Conservation (phyloP, 1,284 basidiomycete species). For the Sanghuangporus baumii region DNA sequence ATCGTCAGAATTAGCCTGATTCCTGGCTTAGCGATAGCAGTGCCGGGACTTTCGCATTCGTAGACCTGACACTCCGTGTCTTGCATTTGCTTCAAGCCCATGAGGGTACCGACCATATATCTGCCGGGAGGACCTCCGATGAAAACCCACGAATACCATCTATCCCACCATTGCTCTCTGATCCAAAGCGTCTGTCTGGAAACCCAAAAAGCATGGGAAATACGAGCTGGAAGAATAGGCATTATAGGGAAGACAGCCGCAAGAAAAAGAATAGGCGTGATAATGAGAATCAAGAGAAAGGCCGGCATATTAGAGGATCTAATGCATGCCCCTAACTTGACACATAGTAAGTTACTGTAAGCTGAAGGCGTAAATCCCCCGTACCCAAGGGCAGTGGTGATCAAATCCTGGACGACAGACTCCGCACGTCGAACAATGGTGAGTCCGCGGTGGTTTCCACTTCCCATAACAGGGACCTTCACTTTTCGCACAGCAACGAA, state of each 20-base stretch:
- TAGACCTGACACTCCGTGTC: slow-evolving; percentile 11
- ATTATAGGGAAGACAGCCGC: slow-evolving; percentile 32
- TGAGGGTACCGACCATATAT: slow-evolving; percentile 36
- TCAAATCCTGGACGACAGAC: slow-evolving; percentile 47
- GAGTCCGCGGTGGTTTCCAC: slow-evolving; percentile 47
- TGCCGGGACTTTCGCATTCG: slow-evolving; percentile 14
- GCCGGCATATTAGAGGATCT: slow-evolving; percentile 36
- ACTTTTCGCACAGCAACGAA: neutral
- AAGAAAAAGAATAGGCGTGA: slow-evolving; percentile 31
- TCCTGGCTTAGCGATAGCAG: slow-evolving; percentile 36
- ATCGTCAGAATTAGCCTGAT: slow-evolving; percentile 30
- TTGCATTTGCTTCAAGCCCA: slow-evolving; percentile 36
- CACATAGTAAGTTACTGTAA: neutral
- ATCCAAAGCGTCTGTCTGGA: slow-evolving; percentile 35
- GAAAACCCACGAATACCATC: slow-evolving; percentile 44
- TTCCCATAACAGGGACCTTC: slow-evolving; percentile 30
- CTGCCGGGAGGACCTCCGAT: slow-evolving; percentile 44
- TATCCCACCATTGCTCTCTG: slow-evolving; percentile 41
- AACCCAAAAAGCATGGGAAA: slow-evolving; percentile 28
- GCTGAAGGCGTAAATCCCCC: slow-evolving; percentile 15
- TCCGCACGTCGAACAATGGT: slow-evolving; percentile 47
- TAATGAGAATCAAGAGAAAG: slow-evolving; percentile 35
- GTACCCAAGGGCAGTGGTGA: slow-evolving; percentile 54
- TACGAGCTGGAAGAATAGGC: slow-evolving; percentile 28
- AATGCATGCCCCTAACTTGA: slow-evolving; percentile 46